phyloP scores from a whole-genome alignment of 2,329 filamentous ascomycete genomes.

The Hawksworthiomyces lignivorus region DNA sequence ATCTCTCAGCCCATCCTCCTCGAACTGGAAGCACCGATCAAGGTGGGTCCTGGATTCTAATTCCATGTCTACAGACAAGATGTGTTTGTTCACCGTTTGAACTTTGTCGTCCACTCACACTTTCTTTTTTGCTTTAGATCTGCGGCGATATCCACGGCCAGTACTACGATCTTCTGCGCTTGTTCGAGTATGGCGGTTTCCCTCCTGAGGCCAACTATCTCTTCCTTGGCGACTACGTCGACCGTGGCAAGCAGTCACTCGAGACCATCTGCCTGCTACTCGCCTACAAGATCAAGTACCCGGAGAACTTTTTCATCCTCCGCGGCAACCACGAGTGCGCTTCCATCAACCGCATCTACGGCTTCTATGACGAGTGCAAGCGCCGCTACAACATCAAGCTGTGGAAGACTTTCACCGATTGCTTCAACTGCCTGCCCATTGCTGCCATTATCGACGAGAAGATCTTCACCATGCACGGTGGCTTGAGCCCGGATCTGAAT shows the following conservation, averaged over 20 bases:
- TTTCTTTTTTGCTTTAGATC: conserved; percentile 55
- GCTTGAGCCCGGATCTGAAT: conserved; percentile 92
- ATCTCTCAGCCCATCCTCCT: conserved; percentile 97
- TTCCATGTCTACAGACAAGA: background rate
- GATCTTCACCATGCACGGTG: conserved; percentile 99
- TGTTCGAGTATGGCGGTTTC: conserved; percentile 98
- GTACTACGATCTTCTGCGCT: conserved; percentile 93
- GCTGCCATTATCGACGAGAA: conserved; percentile 99
- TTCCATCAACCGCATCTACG: conserved; percentile 97
- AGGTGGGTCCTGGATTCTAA: too few relatives aligned
- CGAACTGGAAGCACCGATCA: conserved; percentile 96
- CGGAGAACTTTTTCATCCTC: conserved; percentile 98
- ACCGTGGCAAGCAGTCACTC: conserved; percentile 97
- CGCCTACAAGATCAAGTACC: conserved; percentile 99
- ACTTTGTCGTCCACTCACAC: too few relatives aligned
- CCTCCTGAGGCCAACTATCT: conserved; percentile 98
- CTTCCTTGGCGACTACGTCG: conserved; percentile 97
- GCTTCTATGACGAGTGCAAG: conserved; percentile 99
- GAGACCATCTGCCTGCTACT: conserved; percentile 96
- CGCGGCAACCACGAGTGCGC: conserved; percentile 99
- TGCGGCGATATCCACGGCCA: conserved; percentile 99
- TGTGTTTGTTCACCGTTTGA: background rate
- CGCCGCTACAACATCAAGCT: conserved; percentile 98
- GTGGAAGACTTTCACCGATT: conserved; percentile 99
- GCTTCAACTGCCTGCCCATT: conserved; percentile 98